Evolutionary conservation across 2,329 filamentous ascomycete genomes (phyloP).

Genomic region (Alternaria sp.): DNA sequence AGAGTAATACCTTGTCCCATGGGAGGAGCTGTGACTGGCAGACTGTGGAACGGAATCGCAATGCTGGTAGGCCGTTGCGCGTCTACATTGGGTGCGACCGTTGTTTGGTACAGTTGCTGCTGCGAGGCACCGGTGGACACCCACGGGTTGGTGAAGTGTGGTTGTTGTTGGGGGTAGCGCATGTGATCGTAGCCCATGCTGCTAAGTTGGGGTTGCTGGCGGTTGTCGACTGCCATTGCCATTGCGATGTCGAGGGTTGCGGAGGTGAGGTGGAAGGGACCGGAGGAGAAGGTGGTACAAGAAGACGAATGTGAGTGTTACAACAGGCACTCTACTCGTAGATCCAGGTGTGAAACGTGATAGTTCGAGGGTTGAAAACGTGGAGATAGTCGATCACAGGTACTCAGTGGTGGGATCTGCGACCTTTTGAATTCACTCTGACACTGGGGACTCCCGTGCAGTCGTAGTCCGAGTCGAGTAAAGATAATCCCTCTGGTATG

Average conservation of each 20-base stretch:
- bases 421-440: conserved; percentile 50
- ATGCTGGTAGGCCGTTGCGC: conserved; percentile 64
- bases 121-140: conserved; percentile 63
- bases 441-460: conserved; percentile 44
- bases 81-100: conserved; percentile 64
- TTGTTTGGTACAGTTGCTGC: conserved; percentile 69
- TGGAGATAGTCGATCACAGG: conserved; percentile 57
- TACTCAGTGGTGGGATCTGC: conserved; percentile 58
- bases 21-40: conserved; percentile 75
- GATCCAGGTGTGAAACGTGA: conserved; percentile 43
- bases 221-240: conserved; percentile 94
- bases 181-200: conserved; percentile 79
- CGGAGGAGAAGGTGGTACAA: conserved; percentile 24
- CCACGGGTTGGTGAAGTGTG: conserved; percentile 94
- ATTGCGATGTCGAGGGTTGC: conserved; percentile 56
- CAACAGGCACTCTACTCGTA: conserved; percentile 29
- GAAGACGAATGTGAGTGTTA: conserved; percentile 35
- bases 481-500: conserved; percentile 46
- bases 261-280: conserved; percentile 12
- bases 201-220: conserved; percentile 73
- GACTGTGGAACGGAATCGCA: conserved; percentile 74
- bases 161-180: conserved; percentile 65
- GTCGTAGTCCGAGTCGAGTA: conserved; percentile 41
- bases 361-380: conserved; percentile 51
- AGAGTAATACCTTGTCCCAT: conserved; percentile 73